Conservation (phyloP, 345 rosid species). For the Salix koriyanagi region DNA sequence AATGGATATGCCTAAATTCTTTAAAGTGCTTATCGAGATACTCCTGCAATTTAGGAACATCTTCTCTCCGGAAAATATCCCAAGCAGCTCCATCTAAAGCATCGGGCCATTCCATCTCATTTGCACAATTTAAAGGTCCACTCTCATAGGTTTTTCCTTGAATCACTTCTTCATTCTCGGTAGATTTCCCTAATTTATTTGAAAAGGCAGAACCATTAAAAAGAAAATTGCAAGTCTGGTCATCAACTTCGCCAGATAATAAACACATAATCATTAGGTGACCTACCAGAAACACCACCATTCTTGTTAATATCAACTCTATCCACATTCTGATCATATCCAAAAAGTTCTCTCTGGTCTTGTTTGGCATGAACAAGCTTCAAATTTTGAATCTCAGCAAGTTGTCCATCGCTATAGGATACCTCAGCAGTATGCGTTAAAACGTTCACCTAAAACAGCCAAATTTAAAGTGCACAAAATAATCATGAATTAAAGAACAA, state of each 20-base stretch:
- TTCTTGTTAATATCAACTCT: conserved; percentile 6
- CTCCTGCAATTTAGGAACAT: conserved; percentile 55
- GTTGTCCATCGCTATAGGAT: background rate
- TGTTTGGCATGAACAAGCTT: conserved; percentile 43
- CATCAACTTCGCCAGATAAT: background rate
- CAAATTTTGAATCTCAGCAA: conserved; percentile 25
- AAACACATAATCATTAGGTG: background rate
- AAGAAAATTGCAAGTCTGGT: background rate
- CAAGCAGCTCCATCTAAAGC: conserved; percentile 56
- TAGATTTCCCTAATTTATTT: background rate
- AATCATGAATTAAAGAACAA: background rate
- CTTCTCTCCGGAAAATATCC: conserved; percentile 80
- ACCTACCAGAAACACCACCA: background rate
- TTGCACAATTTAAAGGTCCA: conserved; percentile 1
- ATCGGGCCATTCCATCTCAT: conserved; percentile 11
- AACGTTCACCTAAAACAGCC: conserved; percentile 54
- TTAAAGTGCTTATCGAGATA: conserved; percentile 56
- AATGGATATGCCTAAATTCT: conserved; percentile 64
- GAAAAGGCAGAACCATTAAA: background rate
- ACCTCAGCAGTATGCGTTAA: conserved; percentile 58
- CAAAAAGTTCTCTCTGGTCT: conserved; percentile 51
- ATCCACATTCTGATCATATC: conserved; percentile 12
- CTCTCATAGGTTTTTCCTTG: background rate
- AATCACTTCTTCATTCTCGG: conserved; percentile 10
- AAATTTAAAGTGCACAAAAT: background rate